Evolutionary conservation across 1,284 basidiomycete species (phyloP).

Genomic region (Cystobasidium pallidum): DNA sequence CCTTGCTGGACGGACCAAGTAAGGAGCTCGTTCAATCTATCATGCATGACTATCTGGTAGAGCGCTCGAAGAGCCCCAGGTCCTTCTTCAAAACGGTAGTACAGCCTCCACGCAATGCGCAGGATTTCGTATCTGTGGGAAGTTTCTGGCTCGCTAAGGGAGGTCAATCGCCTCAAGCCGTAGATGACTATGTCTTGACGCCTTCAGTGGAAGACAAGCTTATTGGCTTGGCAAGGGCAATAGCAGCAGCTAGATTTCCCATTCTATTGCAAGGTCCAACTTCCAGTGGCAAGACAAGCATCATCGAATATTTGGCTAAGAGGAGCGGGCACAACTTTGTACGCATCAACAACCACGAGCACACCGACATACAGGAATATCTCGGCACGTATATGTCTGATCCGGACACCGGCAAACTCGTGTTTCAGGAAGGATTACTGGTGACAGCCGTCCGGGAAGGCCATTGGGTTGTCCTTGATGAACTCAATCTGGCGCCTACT

Average conservation of each 20-base stretch:
- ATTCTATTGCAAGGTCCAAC: conserved; percentile 98
- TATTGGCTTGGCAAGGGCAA: conserved; percentile 86
- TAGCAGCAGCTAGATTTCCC: conserved; percentile 85
- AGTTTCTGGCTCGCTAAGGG: conserved; percentile 89
- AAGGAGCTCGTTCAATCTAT: conserved; percentile 54
- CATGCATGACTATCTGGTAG: conserved; percentile 58
- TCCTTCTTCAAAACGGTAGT: conserved; percentile 75
- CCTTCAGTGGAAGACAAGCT: conserved; percentile 96
- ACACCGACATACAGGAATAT: conserved; percentile 98
- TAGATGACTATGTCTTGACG: conserved; percentile 87
- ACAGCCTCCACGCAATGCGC: conserved; percentile 62
- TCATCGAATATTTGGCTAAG: conserved; percentile 91
- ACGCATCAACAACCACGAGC: conserved; percentile 99
- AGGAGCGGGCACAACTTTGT: conserved; percentile 94
- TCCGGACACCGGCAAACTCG: conserved; percentile 83
- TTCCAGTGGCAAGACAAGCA: conserved; percentile 95
- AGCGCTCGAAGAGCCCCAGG: conserved; percentile 76
- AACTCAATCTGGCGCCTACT: conserved; percentile 95
- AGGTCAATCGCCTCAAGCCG: conserved; percentile 61
- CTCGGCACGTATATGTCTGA: conserved; percentile 96
- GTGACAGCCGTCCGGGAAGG: conserved; percentile 89
- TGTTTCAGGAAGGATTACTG: conserved; percentile 91
- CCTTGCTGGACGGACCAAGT: conserved; percentile 83
- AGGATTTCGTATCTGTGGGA: conserved; percentile 79
- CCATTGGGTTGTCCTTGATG: conserved; percentile 98